phyloP scores from a whole-genome alignment of 345 rosid species.

The Ricinus communis region DNA sequence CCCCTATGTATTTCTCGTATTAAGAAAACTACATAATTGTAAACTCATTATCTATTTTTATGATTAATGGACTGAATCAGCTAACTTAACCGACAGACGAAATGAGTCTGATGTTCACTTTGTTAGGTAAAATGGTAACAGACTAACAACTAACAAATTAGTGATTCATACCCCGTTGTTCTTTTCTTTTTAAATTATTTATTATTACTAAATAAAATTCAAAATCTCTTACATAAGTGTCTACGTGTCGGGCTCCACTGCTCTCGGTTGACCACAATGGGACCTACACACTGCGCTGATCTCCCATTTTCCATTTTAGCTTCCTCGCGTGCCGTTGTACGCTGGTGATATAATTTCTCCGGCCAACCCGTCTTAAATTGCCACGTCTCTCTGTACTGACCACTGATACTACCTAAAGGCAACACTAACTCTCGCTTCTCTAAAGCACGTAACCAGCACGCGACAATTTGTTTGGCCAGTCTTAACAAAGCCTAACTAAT shows the following conservation, averaged over 20 bases:
- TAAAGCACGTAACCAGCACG: neutral
- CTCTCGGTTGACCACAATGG: neutral
- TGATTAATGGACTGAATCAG: no score
- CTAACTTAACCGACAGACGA: no score
- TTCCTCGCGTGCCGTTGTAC: neutral
- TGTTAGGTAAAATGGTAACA: neutral
- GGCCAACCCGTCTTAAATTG: neutral
- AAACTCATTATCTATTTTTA: no score
- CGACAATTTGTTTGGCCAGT: neutral
- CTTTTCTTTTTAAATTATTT: no score
- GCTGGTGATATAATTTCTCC: constrained; percentile 10
- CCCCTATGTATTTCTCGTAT: no score
- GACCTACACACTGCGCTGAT: neutral
- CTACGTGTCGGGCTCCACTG: neutral
- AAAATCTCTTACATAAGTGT: neutral
- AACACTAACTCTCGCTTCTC: neutral
- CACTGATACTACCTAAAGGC: neutral
- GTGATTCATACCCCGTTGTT: neutral
- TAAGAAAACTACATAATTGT: no score
- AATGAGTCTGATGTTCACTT: no score
- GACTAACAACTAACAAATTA: neutral
- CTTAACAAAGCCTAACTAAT: neutral
- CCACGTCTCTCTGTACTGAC: constrained; percentile 14
- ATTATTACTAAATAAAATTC: no score
- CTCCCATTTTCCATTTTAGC: neutral